Evolutionary conservation across 225 moss, liverwort and hornwort species (phyloP).

Genomic region (Asterella californica): DNA sequence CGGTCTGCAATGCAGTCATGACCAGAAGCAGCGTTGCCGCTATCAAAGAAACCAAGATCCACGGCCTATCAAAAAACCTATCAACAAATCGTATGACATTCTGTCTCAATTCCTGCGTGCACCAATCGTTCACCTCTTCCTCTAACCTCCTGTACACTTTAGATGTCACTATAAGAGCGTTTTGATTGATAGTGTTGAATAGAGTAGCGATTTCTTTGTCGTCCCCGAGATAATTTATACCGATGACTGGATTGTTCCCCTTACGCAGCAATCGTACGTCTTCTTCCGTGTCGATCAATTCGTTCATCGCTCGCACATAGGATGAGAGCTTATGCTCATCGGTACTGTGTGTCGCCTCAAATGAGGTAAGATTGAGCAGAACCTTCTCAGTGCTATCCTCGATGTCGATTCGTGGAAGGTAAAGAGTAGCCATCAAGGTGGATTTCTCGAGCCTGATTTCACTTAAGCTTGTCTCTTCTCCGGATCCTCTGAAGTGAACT

Average conservation of each 20-base stretch:
- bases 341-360: neutral
- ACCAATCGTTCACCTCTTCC: neutral
- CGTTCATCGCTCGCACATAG: neutral
- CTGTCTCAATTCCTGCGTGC: neutral
- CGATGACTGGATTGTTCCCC: neutral
- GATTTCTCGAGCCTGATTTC: neutral
- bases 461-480: neutral
- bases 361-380: neutral
- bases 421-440: neutral
- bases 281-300: neutral
- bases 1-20: neutral
- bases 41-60: neutral
- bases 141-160: neutral
- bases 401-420: neutral
- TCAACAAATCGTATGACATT: neutral
- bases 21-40: slow-evolving; percentile 6
- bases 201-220: slow-evolving; percentile 15
- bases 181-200: slow-evolving; percentile 8
- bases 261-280: neutral
- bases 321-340: neutral
- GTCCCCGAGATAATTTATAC: slow-evolving; percentile 2
- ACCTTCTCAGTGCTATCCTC: neutral
- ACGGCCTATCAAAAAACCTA: neutral
- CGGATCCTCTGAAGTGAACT: neutral
- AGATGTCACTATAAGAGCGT: neutral